A percentile compares a stretch with the other conserved stretches of the same genome.
phyloP scores from a whole-genome alignment of 768 basidiomycete genomes.

The Trametes punicea region DNA sequence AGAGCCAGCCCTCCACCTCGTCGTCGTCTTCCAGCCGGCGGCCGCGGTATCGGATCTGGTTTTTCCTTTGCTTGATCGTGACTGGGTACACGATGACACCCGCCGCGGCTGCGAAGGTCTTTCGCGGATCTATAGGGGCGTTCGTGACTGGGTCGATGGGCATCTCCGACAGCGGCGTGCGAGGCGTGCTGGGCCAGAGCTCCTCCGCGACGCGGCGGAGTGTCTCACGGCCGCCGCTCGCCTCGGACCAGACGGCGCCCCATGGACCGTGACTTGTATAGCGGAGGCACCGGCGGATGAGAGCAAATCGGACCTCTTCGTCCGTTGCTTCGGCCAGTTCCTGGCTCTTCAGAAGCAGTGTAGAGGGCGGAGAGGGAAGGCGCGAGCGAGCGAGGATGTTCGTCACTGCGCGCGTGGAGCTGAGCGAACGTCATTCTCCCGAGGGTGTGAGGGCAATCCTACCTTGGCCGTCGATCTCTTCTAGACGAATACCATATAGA shows the following conservation, averaged over 20 bases:
- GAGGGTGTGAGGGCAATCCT: background rate
- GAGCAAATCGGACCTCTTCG: constrained; percentile 20
- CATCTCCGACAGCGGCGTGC: background rate
- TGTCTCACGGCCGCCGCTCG: constrained; percentile 45
- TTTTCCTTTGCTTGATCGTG: constrained; percentile 26
- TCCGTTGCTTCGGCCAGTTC: constrained; percentile 16
- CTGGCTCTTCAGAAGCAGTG: constrained; percentile 26
- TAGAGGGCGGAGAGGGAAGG: constrained; percentile 26
- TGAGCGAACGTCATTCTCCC: background rate
- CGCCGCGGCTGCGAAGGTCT: constrained; percentile 52
- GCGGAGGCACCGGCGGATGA: constrained; percentile 51
- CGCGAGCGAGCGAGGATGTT: constrained; percentile 15
- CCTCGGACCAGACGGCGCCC: constrained; percentile 67
- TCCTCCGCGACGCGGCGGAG: constrained; percentile 45
- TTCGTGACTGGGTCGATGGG: constrained; percentile 26
- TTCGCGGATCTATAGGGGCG: constrained; percentile 14
- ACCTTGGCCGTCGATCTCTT: constrained; percentile 48
- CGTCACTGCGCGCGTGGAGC: constrained; percentile 17
- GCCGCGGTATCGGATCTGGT: background rate
- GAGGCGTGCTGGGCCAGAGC: constrained; percentile 40
- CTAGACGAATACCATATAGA: constrained; percentile 21
- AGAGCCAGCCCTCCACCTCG: constrained; percentile 47
- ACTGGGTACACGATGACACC: constrained; percentile 66
- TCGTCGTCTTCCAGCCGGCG: constrained; percentile 14
- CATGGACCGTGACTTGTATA: constrained; percentile 73